Conservation (phyloP, 257 asterid species). For the Catharanthus roseus region DNA sequence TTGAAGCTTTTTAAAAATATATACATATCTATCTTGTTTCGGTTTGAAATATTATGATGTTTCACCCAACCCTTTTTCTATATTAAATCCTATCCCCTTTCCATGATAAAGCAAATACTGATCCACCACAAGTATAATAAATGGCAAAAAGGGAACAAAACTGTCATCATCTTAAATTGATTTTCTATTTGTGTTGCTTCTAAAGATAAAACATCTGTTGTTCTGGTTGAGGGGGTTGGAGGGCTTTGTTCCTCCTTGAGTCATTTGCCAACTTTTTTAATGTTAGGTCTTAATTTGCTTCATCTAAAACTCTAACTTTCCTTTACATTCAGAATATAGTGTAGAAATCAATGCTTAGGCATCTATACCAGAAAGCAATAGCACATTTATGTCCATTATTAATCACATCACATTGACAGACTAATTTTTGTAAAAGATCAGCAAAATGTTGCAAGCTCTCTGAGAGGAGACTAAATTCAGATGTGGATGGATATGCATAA, state of each 20-base stretch:
- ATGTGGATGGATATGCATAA: conserved; percentile 2
- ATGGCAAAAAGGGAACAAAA: background rate
- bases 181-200: background rate
- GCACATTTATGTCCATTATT: background rate
- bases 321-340: too few relatives aligned
- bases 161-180: background rate
- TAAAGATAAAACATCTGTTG: background rate
- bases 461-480: background rate
- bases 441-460: background rate
- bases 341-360: too few relatives aligned
- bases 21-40: too few relatives aligned
- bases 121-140: background rate
- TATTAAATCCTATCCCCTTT: background rate
- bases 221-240: too few relatives aligned
- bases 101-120: background rate
- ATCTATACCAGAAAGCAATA: conserved; percentile 10
- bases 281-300: too few relatives aligned
- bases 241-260: too few relatives aligned
- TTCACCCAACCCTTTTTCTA: background rate
- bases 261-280: too few relatives aligned
- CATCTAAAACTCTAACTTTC: too few relatives aligned
- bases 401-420: background rate
- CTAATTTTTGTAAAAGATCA: background rate
- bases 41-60: too few relatives aligned
- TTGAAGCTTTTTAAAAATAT: too few relatives aligned